Evolutionary conservation across 2,329 filamentous ascomycete species (phyloP).

Genomic region (Sclerotinia spermophila): DNA sequence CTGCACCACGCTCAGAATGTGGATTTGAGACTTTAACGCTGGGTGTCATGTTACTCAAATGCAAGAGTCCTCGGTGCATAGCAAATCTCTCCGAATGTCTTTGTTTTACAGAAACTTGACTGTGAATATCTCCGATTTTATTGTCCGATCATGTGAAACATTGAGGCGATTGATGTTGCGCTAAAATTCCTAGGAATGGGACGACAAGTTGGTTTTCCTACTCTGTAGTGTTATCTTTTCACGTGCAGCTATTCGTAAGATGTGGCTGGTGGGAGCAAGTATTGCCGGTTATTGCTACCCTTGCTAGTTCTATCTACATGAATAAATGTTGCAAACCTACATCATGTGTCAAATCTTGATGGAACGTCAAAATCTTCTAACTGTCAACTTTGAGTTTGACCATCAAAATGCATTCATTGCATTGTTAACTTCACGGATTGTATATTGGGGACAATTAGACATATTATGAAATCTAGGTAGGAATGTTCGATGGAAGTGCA

Average conservation of each 20-base stretch:
- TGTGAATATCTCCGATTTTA: neutral
- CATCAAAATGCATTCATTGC: neutral
- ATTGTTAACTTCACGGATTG: neutral
- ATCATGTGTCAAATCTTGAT: neutral
- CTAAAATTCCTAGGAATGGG: neutral
- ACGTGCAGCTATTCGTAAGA: neutral
- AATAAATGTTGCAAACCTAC: neutral
- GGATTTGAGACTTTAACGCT: neutral
- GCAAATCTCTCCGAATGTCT: neutral
- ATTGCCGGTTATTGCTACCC: neutral
- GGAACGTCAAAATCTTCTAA: neutral
- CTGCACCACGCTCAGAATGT: neutral
- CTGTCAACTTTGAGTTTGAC: neutral
- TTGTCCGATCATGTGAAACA: neutral
- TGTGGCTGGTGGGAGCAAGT: slow-evolving; percentile 4
- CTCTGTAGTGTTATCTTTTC: neutral
- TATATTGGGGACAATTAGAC: neutral
- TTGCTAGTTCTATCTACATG: neutral
- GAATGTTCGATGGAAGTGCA: neutral
- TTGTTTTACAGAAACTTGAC: neutral
- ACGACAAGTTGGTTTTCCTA: neutral
- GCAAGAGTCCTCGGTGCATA: neutral
- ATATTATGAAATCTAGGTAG: neutral
- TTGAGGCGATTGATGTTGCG: neutral
- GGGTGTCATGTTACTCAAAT: neutral